Evolutionary conservation across 345 rosid species (phyloP).

Genomic region (Aquilaria sinensis): DNA sequence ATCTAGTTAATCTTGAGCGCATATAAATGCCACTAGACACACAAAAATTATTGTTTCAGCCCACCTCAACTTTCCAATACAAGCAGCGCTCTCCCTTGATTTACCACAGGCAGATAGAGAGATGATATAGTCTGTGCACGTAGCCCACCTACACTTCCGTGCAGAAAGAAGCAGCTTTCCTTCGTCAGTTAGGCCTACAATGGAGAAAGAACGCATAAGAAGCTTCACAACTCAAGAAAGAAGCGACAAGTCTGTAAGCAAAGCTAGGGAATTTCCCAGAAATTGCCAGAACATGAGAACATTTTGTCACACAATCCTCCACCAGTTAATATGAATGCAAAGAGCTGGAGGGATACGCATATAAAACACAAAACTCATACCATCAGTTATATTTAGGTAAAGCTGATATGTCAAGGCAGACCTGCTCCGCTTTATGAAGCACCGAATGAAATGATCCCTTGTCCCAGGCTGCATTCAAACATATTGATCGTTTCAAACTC

Average conservation of each 20-base stretch:
- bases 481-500: no score
- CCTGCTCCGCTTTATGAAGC: constrained; percentile 28
- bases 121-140: constrained; percentile 46
- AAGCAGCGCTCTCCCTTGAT: constrained; percentile 56
- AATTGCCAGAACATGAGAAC: not conserved
- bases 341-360: no score
- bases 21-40: not conserved
- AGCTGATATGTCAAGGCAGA: not conserved
- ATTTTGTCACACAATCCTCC: no score
- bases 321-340: no score
- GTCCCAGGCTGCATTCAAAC: constrained; percentile 40
- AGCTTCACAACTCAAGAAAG: not conserved
- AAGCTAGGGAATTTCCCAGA: not conserved
- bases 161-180: constrained; percentile 68
- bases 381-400: no score
- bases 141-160: constrained; percentile 40
- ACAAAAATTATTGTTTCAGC: constrained; percentile 27
- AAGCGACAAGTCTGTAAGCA: not conserved
- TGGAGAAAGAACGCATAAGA: constrained; percentile 15
- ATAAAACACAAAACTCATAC: constrained; percentile 7
- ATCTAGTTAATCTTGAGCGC: not conserved
- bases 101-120: constrained; percentile 45
- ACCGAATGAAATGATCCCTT: constrained; percentile 32
- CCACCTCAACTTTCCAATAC: constrained; percentile 63
- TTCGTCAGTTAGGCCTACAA: constrained; percentile 21